Evolutionary conservation across 1,139 yeast species (phyloP).

Genomic region (Ashbya aceris): DNA sequence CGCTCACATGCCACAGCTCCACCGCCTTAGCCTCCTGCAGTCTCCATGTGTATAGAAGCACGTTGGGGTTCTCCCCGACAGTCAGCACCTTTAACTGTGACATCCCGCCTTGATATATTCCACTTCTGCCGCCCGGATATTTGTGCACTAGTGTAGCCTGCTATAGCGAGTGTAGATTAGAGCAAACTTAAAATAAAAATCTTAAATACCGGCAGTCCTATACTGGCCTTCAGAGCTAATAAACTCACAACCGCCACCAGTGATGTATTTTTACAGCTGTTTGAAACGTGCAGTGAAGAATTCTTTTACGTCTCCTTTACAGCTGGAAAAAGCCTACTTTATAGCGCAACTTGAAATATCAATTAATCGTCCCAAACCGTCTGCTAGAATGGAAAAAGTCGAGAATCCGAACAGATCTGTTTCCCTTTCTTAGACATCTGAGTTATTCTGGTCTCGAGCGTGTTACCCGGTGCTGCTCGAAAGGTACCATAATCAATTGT

Average conservation of each 20-base stretch:
- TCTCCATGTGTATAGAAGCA: conserved; percentile 26
- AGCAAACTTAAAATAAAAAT: no score
- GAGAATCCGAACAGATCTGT: not conserved
- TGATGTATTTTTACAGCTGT: not conserved
- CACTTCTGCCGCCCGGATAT: not conserved
- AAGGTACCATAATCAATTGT: no score
- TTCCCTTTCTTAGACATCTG: not conserved
- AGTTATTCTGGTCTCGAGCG: no score
- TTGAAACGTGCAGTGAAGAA: not conserved
- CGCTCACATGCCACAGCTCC: conserved; percentile 25
- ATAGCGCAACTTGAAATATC: no score
- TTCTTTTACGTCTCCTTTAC: not conserved
- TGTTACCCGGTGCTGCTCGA: no score
- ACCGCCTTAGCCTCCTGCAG: conserved; percentile 28
- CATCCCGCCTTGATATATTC: conserved; percentile 8
- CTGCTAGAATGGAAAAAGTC: not conserved
- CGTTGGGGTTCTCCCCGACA: conserved; percentile 27
- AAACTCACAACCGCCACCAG: no score
- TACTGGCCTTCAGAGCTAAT: no score
- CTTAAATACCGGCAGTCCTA: no score
- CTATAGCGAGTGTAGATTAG: no score
- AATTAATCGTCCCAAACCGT: no score
- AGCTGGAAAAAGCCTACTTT: not conserved
- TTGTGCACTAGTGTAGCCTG: no score
- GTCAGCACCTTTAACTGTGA: conserved; percentile 26